These are phyloP conservation scores for Erodium moschatum DNA, from an alignment of 441 rosid species.

Conservation along the genomic window DNA sequence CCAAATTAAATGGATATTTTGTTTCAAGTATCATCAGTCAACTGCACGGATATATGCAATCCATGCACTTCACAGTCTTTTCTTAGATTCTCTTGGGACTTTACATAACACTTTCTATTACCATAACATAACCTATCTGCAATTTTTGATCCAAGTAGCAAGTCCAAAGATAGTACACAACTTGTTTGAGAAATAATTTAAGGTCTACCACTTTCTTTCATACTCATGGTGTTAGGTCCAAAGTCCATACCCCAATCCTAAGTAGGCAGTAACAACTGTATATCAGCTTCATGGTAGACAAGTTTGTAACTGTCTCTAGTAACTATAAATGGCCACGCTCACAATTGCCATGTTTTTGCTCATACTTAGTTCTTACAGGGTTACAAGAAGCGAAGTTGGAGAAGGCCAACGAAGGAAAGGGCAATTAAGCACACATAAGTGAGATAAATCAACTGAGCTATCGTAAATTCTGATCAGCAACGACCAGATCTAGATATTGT, in stretches of 20 bases:
- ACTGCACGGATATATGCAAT: not conserved
- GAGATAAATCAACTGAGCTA: not conserved
- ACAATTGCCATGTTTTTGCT: no score
- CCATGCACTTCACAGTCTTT: not conserved
- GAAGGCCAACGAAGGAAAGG: not conserved
- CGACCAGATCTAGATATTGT: not conserved
- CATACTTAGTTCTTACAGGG: not conserved
- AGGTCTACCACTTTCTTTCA: not conserved
- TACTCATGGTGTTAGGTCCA: not conserved
- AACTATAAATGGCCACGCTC: not conserved
- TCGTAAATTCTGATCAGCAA: no score
- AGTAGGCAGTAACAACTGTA: not conserved
- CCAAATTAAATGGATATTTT: not conserved
- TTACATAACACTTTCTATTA: not conserved
- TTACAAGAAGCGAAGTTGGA: not conserved
- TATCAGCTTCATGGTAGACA: not conserved
- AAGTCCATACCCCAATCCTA: not conserved
- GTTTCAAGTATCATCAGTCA: no score
- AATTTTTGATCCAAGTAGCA: no score
- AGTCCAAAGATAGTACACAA: no score
- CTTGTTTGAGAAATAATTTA: no score
- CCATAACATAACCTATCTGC: not conserved
- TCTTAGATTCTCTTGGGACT: not conserved
- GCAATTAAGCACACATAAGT: not conserved
- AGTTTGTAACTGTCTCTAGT: not conserved